Conservation (phyloP, 768 basidiomycete genomes). For the Termitomyces sp. region DNA sequence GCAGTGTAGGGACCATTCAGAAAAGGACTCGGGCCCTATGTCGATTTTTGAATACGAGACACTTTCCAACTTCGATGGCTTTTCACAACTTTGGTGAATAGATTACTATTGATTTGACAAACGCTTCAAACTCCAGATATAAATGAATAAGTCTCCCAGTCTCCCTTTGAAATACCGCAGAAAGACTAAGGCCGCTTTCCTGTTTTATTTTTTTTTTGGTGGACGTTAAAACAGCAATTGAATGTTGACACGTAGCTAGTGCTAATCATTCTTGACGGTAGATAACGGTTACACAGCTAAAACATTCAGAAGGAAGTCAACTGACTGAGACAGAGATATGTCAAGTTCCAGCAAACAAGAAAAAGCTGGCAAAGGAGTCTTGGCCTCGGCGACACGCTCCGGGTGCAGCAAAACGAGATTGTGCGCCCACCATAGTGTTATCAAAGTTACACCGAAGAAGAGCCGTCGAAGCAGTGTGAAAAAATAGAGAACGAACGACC, state of each 20-base stretch:
- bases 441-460: not conserved
- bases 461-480: not conserved
- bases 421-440: not conserved
- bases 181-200: too few species aligned
- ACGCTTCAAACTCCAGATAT: too few species aligned
- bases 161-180: not conserved
- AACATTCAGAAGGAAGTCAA: not conserved
- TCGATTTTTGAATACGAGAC: not conserved
- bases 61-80: too few species aligned
- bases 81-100: too few species aligned
- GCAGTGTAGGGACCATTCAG: too few species aligned
- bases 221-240: too few species aligned
- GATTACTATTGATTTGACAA: too few species aligned
- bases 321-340: not conserved
- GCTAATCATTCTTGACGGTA: not conserved
- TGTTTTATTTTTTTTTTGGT: too few species aligned
- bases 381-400: not conserved
- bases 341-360: not conserved
- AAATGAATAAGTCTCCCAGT: not conserved
- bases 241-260: not conserved
- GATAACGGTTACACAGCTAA: not conserved
- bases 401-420: not conserved
- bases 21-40: not conserved
- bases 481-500: not conserved
- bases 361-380: not conserved